phyloP scores from a whole-genome alignment of 345 rosid species.

The Isatis tinctoria region DNA sequence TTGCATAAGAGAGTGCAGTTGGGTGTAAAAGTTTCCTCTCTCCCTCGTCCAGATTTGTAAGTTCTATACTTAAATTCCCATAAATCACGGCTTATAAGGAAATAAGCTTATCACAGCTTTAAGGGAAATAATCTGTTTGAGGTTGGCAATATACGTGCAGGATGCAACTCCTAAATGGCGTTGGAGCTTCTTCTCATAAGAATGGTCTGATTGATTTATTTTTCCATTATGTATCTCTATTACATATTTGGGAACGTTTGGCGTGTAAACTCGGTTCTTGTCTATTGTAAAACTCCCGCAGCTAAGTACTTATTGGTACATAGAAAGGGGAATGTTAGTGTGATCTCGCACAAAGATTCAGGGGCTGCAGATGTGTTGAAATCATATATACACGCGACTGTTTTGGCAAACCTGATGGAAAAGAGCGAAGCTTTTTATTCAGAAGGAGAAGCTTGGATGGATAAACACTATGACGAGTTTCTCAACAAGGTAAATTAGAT shows the following conservation, averaged over 20 bases:
- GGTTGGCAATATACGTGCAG: conserved; percentile 15
- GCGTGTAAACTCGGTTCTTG: background rate
- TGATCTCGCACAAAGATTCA: conserved; percentile 64
- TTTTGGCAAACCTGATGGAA: conserved; percentile 38
- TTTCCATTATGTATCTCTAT: background rate
- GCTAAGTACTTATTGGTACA: conserved; percentile 65
- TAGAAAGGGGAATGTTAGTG: conserved; percentile 41
- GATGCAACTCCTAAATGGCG: conserved; percentile 31
- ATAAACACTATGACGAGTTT: conserved; percentile 54
- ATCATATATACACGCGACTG: conserved; percentile 73
- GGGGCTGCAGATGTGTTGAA: conserved; percentile 57
- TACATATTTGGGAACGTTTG: background rate
- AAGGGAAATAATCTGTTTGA: background rate
- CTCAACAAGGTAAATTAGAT: conserved; percentile 52
- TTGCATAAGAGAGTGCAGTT: conserved; percentile 46
- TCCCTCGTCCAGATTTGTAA: conserved; percentile 61
- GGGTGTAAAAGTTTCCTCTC: conserved; percentile 73
- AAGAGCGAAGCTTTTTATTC: conserved; percentile 21
- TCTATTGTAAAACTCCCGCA: conserved; percentile 8
- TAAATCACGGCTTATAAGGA: background rate
- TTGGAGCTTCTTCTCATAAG: conserved; percentile 23
- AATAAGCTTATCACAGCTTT: background rate
- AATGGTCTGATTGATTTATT: conserved; percentile 18
- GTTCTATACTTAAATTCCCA: conserved; percentile 21
- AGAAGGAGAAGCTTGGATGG: conserved; percentile 78